These are phyloP conservation scores for Apiotrichum sp. DNA, from an alignment of 1,284 basidiomycete species.

Conservation along the genomic window DNA sequence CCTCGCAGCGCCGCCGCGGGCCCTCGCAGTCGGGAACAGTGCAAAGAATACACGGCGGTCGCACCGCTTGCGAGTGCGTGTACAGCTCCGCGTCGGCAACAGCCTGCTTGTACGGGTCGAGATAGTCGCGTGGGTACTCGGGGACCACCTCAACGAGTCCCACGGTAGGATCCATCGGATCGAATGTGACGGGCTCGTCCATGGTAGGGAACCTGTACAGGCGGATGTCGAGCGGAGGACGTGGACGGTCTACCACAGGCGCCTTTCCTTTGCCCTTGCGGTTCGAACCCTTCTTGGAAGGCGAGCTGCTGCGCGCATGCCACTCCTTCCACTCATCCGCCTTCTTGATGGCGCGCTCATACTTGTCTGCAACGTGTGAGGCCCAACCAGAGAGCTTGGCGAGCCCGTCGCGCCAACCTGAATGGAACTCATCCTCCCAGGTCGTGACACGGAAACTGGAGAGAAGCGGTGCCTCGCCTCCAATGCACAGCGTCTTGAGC, in stretches of 20 bases:
- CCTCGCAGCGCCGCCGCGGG: constrained; percentile 37
- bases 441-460: constrained; percentile 23
- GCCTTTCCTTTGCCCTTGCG: constrained; percentile 25
- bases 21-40: constrained; percentile 46
- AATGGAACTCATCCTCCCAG: constrained; percentile 44
- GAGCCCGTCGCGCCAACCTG: constrained; percentile 44
- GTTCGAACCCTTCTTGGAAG: neutral
- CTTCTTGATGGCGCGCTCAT: constrained; percentile 40
- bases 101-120: constrained; percentile 28
- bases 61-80: constrained; percentile 22
- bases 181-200: constrained; percentile 18
- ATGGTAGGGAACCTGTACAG: constrained; percentile 40
- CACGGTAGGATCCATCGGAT: constrained; percentile 25
- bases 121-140: constrained; percentile 20
- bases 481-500: constrained; percentile 40
- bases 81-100: constrained; percentile 34
- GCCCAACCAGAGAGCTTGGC: constrained; percentile 43
- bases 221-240: constrained; percentile 38
- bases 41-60: constrained; percentile 38
- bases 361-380: constrained; percentile 38
- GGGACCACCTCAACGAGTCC: constrained; percentile 32
- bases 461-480: constrained; percentile 41
- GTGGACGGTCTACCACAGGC: constrained; percentile 15
- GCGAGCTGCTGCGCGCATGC: neutral
- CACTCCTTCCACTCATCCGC: constrained; percentile 36